Conservation (phyloP, 352 stramenopile genomes). For the Phytopythium chamaehyphon region DNA sequence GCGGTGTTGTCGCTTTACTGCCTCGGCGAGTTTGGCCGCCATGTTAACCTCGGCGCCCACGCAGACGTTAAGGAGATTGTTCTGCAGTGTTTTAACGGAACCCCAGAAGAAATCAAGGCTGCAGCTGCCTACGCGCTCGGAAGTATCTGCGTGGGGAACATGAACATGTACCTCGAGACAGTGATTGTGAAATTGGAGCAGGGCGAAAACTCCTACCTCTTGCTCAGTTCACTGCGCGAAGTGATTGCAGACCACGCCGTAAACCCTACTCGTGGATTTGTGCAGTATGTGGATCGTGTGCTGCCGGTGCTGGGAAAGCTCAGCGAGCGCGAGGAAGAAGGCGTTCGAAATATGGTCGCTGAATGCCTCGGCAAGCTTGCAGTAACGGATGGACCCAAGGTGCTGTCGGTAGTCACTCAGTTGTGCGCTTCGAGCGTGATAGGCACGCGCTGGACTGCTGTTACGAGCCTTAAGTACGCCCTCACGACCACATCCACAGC, state of each 20-base stretch:
- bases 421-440: conserved; percentile 57
- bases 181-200: conserved; percentile 93
- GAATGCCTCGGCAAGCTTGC: conserved; percentile 96
- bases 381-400: conserved; percentile 82
- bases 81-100: conserved; percentile 82
- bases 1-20: conserved; percentile 90
- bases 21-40: conserved; percentile 93
- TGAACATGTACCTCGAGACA: conserved; percentile 83
- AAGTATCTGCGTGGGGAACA: conserved; percentile 93
- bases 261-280: conserved; percentile 52
- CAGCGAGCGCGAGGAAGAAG: conserved; percentile 92
- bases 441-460: conserved; percentile 86
- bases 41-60: conserved; percentile 85
- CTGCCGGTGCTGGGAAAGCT: conserved; percentile 93
- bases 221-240: conserved; percentile 95
- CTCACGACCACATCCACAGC: conserved; percentile 26
- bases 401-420: conserved; percentile 90
- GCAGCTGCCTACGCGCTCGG: conserved; percentile 96
- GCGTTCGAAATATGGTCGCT: conserved; percentile 96
- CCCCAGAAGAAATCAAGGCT: conserved; percentile 94
- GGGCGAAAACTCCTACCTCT: conserved; percentile 93
- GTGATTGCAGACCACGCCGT: conserved; percentile 88
- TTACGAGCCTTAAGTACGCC: conserved; percentile 92
- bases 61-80: conserved; percentile 89
- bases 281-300: conserved; percentile 81